phyloP scores from a whole-genome alignment of 768 basidiomycete species.

The Pleurotus giganteus region DNA sequence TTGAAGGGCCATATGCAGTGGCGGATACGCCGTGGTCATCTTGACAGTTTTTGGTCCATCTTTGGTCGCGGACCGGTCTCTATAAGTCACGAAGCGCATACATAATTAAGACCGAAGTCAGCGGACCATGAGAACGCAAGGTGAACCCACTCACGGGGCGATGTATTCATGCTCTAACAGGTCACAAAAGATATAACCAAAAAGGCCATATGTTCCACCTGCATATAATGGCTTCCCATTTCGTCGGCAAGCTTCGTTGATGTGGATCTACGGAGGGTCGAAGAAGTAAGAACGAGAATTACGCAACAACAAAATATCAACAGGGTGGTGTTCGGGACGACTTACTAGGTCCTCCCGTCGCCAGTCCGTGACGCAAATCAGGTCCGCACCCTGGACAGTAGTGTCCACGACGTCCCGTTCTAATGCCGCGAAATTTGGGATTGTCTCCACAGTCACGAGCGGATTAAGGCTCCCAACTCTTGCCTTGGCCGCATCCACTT shows the following conservation, averaged over 20 bases:
- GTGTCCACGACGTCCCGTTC: constrained; percentile 53
- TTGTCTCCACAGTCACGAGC: constrained; percentile 76
- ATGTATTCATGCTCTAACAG: constrained; percentile 86
- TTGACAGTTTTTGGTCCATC: constrained; percentile 59
- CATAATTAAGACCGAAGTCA: constrained; percentile 10
- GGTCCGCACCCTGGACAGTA: constrained; percentile 66
- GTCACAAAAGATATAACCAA: constrained; percentile 95
- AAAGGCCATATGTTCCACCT: constrained; percentile 88
- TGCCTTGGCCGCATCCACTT: constrained; percentile 79
- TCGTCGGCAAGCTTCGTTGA: constrained; percentile 80
- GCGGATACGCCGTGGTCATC: constrained; percentile 59
- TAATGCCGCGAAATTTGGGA: constrained; percentile 48
- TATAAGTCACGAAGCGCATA: constrained; percentile 23
- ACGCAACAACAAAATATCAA: constrained; percentile 1
- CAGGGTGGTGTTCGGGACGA: constrained; percentile 15
- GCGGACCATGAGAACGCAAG: constrained; percentile 12
- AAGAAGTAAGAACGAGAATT: constrained; percentile 1
- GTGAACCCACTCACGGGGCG: constrained; percentile 58
- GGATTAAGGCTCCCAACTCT: constrained; percentile 92
- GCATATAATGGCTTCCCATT: constrained; percentile 81
- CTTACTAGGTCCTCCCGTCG: constrained; percentile 69
- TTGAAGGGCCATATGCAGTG: constrained; percentile 60
- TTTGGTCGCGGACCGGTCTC: constrained; percentile 62
- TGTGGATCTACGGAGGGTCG: constrained; percentile 49
- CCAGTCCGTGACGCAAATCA: constrained; percentile 87